Percentiles rank a stretch among this genome's conserved stretches.
Evolutionary conservation across 2,329 filamentous ascomycete genomes (phyloP).

Genomic region (Camillea tinctor): DNA sequence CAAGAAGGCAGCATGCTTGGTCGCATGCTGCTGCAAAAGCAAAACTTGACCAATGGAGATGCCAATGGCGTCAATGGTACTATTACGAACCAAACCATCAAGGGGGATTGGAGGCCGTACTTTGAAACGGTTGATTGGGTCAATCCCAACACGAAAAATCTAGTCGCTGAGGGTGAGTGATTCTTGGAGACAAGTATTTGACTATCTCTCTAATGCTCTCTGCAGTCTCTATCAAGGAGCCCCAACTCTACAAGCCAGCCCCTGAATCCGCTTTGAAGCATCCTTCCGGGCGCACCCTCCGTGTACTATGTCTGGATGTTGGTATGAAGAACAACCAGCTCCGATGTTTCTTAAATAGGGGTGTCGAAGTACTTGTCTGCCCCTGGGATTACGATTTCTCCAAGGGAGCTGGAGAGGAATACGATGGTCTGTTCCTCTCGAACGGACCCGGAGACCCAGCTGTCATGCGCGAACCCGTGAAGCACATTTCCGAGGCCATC

Average conservation of each 20-base stretch:
- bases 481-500: slow-evolving; percentile 75
- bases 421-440: slow-evolving; percentile 95
- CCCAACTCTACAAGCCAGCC: slow-evolving; percentile 81
- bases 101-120: slow-evolving; percentile 47
- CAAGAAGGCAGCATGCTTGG: slow-evolving; percentile 96
- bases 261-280: slow-evolving; percentile 73
- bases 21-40: slow-evolving; percentile 75
- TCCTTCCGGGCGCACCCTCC: slow-evolving; percentile 81
- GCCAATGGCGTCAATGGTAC: slow-evolving; percentile 39
- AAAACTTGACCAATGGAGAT: slow-evolving; percentile 43
- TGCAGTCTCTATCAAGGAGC: slow-evolving; percentile 82
- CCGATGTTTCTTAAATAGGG: slow-evolving; percentile 84
- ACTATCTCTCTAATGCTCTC: slow-evolving; percentile 39
- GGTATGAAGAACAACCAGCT: slow-evolving; percentile 99
- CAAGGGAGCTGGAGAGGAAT: slow-evolving; percentile 72
- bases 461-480: slow-evolving; percentile 74
- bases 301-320: slow-evolving; percentile 91
- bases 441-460: slow-evolving; percentile 97
- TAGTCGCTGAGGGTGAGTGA: slow-evolving; percentile 87
- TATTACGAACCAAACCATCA: slow-evolving; percentile 36
- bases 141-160: slow-evolving; percentile 88
- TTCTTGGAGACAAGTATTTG: slow-evolving; percentile 11
- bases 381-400: slow-evolving; percentile 96
- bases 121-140: slow-evolving; percentile 87
- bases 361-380: slow-evolving; percentile 90